Percentiles rank a stretch among this genome's conserved stretches.
phyloP scores from a whole-genome alignment of 805 yeast genomes.

The Candida ovalis region DNA sequence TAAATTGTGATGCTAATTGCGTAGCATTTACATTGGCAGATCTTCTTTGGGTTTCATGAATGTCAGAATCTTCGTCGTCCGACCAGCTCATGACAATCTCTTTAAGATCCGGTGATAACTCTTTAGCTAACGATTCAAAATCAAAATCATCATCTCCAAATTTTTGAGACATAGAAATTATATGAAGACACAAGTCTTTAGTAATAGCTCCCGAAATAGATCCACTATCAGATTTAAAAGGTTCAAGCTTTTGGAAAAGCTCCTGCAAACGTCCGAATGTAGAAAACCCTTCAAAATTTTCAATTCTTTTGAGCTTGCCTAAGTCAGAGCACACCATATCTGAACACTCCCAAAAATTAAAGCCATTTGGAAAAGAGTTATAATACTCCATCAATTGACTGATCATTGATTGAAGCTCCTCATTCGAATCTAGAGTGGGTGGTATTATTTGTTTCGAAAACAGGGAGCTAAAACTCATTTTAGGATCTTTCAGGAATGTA shows the following conservation, averaged over 20 bases:
- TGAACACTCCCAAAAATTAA: slow-evolving; percentile 11
- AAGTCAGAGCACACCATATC: slow-evolving; percentile 11
- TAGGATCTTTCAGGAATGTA: slow-evolving; percentile 5
- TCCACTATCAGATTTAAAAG: slow-evolving; percentile 2
- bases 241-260: slow-evolving; percentile 9
- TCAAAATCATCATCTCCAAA: slow-evolving; percentile 1
- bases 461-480: slow-evolving; percentile 1
- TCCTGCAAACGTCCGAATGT: slow-evolving; percentile 5
- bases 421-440: slow-evolving; percentile 15
- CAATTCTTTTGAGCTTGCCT: slow-evolving; percentile 1
- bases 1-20: not conserved
- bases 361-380: slow-evolving; percentile 9
- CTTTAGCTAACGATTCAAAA: slow-evolving; percentile 1
- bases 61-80: slow-evolving; percentile 5
- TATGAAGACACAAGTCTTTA: slow-evolving; percentile 11
- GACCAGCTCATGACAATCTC: slow-evolving; percentile 18
- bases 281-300: not conserved
- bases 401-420: slow-evolving; percentile 35
- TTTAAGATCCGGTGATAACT: slow-evolving; percentile 8
- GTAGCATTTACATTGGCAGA: not conserved
- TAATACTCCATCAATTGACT: slow-evolving; percentile 28
- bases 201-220: slow-evolving; percentile 5
- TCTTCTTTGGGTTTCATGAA: not conserved
- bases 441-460: slow-evolving; percentile 2
- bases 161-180: slow-evolving; percentile 4